Evolutionary conservation across 1,284 basidiomycete species (phyloP).

Genomic region (Trametes hirsuta): DNA sequence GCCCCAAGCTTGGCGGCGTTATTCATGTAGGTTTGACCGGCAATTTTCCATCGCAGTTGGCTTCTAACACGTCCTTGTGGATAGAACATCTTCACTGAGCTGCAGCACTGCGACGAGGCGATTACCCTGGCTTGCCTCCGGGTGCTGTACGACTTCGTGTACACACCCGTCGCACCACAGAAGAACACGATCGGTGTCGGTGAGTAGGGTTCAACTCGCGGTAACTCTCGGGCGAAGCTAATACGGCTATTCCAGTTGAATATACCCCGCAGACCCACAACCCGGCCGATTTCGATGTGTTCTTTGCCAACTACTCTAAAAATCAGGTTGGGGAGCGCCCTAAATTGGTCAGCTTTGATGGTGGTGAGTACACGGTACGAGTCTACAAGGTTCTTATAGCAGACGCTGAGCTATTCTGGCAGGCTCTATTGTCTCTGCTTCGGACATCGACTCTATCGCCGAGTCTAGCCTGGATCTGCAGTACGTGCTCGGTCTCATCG

Average conservation of each 20-base stretch:
- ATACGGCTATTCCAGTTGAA: conserved; percentile 38
- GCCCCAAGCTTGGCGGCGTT: conserved; percentile 41
- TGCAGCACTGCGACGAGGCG: conserved; percentile 39
- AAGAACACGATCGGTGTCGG: conserved; percentile 56
- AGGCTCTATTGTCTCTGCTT: too few relatives aligned
- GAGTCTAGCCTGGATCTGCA: conserved; percentile 54
- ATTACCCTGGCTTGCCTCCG: conserved; percentile 59
- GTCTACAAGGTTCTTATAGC: neutral
- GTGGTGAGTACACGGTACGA: conserved; percentile 35
- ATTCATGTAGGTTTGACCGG: conserved; percentile 40
- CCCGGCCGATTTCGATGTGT: conserved; percentile 49
- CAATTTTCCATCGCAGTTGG: conserved; percentile 6
- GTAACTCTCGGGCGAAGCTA: neutral
- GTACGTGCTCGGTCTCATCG: conserved; percentile 43
- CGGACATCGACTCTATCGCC: conserved; percentile 21
- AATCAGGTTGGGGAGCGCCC: conserved; percentile 44
- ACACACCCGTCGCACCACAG: conserved; percentile 45
- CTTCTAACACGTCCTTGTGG: neutral
- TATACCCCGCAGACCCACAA: conserved; percentile 52
- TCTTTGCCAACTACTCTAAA: conserved; percentile 45
- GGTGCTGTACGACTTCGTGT: conserved; percentile 51
- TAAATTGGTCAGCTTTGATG: conserved; percentile 46
- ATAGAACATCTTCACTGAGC: conserved; percentile 17
- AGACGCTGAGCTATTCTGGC: neutral
- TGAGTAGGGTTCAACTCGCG: conserved; percentile 31